Base-by-base conservation (phyloP, 208 protist genomes). In the Trypanosoma theileri region DNA sequence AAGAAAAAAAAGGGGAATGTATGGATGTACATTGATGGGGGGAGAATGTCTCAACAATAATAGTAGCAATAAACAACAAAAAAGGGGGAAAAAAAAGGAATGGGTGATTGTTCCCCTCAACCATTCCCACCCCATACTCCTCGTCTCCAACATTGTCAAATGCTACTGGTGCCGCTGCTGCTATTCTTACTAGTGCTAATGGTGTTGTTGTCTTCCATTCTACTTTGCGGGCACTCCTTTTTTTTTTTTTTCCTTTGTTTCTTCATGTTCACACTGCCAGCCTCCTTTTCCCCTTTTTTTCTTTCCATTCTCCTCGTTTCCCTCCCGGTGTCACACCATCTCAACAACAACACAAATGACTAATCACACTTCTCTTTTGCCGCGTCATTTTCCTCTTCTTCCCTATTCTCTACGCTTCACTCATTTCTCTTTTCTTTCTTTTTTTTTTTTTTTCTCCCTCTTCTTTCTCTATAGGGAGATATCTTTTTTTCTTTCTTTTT, bases 401-500 rank as follows among this genome's bases (percentile, higher is more conserved):
- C 53, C 40, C 21, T 42, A 11, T 57, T 44, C 40, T 44, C 46
- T 55, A 14, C 17, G 6, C 51, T 53, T 17, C 35, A 9, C 14
- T 21, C 13, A 21, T 31, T 19, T 51, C 16, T 73, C 52, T 53
- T 53, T 31, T 65, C 21, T 54, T 66, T 28, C 19, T 71, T 61
- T 63, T 56, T 10, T 61, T 71, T 51, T 61, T 22, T 65, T 65
- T 65, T 46, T 35, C n/a, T 41, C 17, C 4, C 53, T n/a, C 28
- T 35, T 35, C 28, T 35, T 35, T 6, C 28, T 35, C 28, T 35
- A 35, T 35, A 35, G 6, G 28, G 28, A 6, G 1, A 35, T 35
- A 35, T 35, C 28, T 6, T 6, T 59, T 62, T 60, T 59, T 57
- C 41, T 57, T 59, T 69, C 17, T 63, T 63, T 70, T 48, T 60